Evolutionary conservation across 768 basidiomycete genomes (phyloP).

Genomic region (Sutorius australiensis): DNA sequence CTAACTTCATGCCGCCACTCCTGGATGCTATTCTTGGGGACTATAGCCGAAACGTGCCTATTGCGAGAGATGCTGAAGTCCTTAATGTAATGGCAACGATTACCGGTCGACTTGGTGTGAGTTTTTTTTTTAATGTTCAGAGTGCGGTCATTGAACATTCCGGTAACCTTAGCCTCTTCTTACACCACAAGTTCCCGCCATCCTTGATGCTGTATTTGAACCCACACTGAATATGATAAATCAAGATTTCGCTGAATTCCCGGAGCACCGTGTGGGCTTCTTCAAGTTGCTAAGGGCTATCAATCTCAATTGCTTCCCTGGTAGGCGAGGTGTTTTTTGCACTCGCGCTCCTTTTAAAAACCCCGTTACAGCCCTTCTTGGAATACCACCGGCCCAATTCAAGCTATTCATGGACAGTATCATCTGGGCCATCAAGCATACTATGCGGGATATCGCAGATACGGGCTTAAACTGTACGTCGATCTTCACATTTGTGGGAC

Average conservation of each 20-base stretch:
- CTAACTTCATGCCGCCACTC: conserved; percentile 88
- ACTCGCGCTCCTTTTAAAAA: background rate
- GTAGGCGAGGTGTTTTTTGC: conserved; percentile 42
- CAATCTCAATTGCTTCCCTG: conserved; percentile 93
- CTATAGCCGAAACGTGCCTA: conserved; percentile 90
- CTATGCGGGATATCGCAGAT: conserved; percentile 97
- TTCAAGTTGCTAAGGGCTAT: conserved; percentile 93
- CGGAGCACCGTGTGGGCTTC: conserved; percentile 96
- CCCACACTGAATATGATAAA: conserved; percentile 98
- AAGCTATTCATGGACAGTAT: conserved; percentile 98
- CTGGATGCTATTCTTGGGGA: conserved; percentile 98
- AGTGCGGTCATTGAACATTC: conserved; percentile 4
- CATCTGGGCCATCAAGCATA: conserved; percentile 99
- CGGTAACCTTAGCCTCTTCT: conserved; percentile 57
- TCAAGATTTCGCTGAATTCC: conserved; percentile 98
- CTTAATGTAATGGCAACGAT: conserved; percentile 97
- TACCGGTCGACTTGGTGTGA: conserved; percentile 79
- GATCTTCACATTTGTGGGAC: background rate
- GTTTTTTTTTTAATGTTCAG: conserved; percentile 28
- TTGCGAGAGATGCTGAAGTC: conserved; percentile 94
- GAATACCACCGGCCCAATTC: conserved; percentile 88
- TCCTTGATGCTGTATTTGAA: conserved; percentile 96
- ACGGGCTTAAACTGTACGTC: conserved; percentile 70
- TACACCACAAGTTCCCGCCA: conserved; percentile 90
- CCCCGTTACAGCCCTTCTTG: conserved; percentile 55